Conservation (phyloP, 352 stramenopile species). For the Pythium coloratum region DNA sequence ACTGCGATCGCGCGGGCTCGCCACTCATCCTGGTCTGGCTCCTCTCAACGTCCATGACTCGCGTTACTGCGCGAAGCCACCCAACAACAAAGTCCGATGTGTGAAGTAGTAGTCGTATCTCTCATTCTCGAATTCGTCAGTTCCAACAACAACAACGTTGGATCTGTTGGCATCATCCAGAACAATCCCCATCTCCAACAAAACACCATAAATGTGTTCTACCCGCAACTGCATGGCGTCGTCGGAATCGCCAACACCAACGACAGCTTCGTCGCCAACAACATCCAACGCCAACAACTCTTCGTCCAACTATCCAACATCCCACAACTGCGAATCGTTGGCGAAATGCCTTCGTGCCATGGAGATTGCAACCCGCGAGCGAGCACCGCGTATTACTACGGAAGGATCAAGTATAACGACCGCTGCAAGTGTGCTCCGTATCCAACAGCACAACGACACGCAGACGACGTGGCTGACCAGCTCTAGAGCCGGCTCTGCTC, state of each 20-base stretch:
- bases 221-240: neutral
- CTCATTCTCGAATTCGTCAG: neutral
- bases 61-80: too few species aligned
- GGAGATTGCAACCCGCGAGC: neutral
- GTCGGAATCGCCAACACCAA: neutral
- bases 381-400: neutral
- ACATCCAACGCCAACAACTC: neutral
- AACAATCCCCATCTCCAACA: neutral
- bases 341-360: constrained; percentile 5
- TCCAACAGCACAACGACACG: neutral
- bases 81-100: too few species aligned
- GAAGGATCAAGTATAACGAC: neutral
- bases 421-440: neutral
- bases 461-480: constrained; percentile 10
- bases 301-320: neutral
- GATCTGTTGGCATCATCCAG: too few species aligned
- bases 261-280: neutral
- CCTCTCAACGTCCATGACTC: too few species aligned
- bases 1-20: too few species aligned
- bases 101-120: neutral
- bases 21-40: too few species aligned
- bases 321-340: constrained; percentile 1
- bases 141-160: too few species aligned
- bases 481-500: neutral
- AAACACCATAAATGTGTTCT: neutral